Conservation (phyloP, 1,284 basidiomycete genomes). For the Phylloporus gajari region DNA sequence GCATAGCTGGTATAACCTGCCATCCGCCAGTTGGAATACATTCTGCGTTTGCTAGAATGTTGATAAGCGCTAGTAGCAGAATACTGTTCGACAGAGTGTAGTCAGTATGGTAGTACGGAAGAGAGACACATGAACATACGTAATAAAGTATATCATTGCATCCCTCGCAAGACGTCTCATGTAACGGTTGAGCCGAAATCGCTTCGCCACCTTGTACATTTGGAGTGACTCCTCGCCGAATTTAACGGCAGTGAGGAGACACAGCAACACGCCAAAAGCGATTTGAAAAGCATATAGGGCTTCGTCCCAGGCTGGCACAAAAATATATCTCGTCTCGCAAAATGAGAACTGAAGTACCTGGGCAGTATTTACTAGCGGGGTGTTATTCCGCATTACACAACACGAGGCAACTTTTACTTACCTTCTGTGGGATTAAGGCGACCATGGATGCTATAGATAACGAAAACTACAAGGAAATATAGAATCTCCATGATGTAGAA, state of each 20-base stretch:
- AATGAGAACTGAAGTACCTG: background rate
- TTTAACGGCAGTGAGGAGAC: background rate
- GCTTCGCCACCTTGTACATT: constrained; percentile 6
- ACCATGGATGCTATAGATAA: background rate
- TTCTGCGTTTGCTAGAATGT: background rate
- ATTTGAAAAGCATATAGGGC: background rate
- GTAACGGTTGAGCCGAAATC: constrained; percentile 2
- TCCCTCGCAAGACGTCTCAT: constrained; percentile 1
- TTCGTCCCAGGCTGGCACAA: background rate
- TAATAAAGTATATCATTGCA: constrained; percentile 4
- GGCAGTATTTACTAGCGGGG: background rate
- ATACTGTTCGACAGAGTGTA: background rate
- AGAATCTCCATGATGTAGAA: background rate
- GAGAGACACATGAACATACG: background rate
- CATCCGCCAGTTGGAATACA: background rate
- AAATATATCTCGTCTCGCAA: background rate
- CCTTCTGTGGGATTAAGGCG: background rate
- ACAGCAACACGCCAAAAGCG: background rate
- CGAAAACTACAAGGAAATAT: background rate
- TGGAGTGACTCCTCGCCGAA: background rate
- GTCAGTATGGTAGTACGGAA: background rate
- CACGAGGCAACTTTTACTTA: background rate
- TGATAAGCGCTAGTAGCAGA: background rate
- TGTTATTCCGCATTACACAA: too few species aligned
- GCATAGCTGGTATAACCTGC: background rate